These are phyloP conservation scores for Pseudogymnoascus sp. DNA, from an alignment of 2,329 filamentous ascomycete species.

Conservation along the genomic window DNA sequence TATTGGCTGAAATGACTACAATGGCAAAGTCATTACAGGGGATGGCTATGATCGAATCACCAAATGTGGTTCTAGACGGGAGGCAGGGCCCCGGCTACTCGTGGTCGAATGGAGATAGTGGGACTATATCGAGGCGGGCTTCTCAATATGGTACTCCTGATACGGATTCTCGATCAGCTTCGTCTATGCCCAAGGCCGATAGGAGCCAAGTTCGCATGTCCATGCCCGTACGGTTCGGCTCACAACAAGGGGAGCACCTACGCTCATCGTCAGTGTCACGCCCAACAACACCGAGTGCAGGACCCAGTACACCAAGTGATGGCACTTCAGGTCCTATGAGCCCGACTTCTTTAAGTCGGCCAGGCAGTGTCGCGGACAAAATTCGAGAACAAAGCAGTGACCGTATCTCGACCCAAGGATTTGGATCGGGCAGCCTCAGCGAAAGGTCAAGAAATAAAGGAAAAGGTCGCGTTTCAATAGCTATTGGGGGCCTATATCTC, in stretches of 20 bases:
- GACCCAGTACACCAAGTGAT: slow-evolving; percentile 32
- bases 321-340: background rate
- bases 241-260: slow-evolving; percentile 33
- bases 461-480: slow-evolving; percentile 68
- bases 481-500: slow-evolving; percentile 79
- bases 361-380: slow-evolving; percentile 11
- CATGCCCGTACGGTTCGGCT: slow-evolving; percentile 55
- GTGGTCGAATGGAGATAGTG: slow-evolving; percentile 37
- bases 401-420: slow-evolving; percentile 60
- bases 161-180: slow-evolving; percentile 43
- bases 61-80: slow-evolving; percentile 44
- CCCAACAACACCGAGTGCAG: slow-evolving; percentile 23
- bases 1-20: slow-evolving; percentile 68
- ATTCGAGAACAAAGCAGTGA: slow-evolving; percentile 32
- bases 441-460: slow-evolving; percentile 75
- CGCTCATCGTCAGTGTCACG: slow-evolving; percentile 29
- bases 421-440: slow-evolving; percentile 62
- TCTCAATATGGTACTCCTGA: slow-evolving; percentile 45
- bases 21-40: slow-evolving; percentile 66
- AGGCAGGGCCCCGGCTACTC: slow-evolving; percentile 36
- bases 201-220: slow-evolving; percentile 67
- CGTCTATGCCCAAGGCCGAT: slow-evolving; percentile 47
- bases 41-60: slow-evolving; percentile 70
- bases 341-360: background rate
- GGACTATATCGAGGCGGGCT: slow-evolving; percentile 41